Percentiles rank a stretch among this genome's conserved stretches.
Conservation (phyloP, 1,284 basidiomycete genomes). For the Fomitopsis betulina region DNA sequence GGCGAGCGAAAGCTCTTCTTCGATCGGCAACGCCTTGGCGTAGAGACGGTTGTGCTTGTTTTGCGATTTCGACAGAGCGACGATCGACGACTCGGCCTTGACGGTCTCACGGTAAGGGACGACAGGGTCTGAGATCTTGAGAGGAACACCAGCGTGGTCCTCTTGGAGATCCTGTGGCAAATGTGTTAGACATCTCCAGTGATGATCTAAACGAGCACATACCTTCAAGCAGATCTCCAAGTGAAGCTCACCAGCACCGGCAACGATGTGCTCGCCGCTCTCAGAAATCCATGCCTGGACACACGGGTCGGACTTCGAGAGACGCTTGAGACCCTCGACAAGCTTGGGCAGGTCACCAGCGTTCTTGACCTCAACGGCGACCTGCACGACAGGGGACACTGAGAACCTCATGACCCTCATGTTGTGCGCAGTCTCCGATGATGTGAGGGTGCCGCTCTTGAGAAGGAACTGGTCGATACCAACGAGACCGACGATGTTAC, state of each 20-base stretch:
- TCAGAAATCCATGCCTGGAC: constrained; percentile 95
- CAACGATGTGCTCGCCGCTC: constrained; percentile 97
- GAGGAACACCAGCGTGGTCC: constrained; percentile 98
- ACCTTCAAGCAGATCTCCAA: constrained; percentile 99
- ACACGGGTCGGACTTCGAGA: constrained; percentile 99
- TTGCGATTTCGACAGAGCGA: constrained; percentile 98
- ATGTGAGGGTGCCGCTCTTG: constrained; percentile 97
- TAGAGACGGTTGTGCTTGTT: constrained; percentile 99
- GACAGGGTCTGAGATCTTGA: constrained; percentile 99
- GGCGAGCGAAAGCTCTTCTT: constrained; percentile 91
- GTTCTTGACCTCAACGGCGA: constrained; percentile 99
- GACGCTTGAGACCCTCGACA: constrained; percentile 99
- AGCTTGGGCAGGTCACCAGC: constrained; percentile 98
- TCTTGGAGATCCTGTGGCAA: constrained; percentile 85
- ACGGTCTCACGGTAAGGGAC: constrained; percentile 99
- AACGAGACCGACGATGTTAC: constrained; percentile 99
- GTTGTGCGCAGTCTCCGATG: constrained; percentile 99
- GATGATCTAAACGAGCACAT: not conserved
- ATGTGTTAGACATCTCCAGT: not conserved
- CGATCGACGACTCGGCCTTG: constrained; percentile 92
- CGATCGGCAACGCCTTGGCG: constrained; percentile 89
- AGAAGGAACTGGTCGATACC: constrained; percentile 99
- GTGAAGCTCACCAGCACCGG: constrained; percentile 98
- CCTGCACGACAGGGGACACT: constrained; percentile 98
- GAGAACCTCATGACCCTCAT: constrained; percentile 99